Evolutionary conservation across 179 eudicot genomes (phyloP).

Genomic region (Spinacia oleracea): DNA sequence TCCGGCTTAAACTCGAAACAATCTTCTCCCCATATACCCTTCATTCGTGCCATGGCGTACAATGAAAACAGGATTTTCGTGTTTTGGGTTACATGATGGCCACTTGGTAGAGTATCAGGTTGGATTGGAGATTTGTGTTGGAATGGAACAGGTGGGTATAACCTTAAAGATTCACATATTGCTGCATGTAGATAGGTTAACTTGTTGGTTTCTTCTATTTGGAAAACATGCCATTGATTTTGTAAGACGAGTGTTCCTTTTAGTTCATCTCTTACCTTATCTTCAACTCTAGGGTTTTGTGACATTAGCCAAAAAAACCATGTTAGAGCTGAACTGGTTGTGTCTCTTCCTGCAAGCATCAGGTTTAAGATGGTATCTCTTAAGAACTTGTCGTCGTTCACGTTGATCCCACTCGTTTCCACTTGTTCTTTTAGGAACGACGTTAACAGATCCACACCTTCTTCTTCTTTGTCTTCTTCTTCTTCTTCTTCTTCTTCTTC

Average conservation of each 20-base stretch:
- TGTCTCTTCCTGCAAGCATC: slow-evolving; percentile 59
- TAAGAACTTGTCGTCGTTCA: slow-evolving; percentile 43
- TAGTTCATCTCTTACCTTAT: slow-evolving; percentile 43
- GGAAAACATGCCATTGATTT: slow-evolving; percentile 36
- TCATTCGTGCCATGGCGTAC: slow-evolving; percentile 56
- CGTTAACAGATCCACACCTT: slow-evolving; percentile 40
- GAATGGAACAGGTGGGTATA: slow-evolving; percentile 62
- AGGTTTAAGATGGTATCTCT: slow-evolving; percentile 45
- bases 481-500: no score
- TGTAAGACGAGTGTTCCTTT: no score
- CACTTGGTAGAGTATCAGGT: slow-evolving; percentile 51
- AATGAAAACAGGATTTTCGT: slow-evolving; percentile 42
- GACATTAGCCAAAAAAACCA: slow-evolving; percentile 57
- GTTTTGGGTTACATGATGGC: slow-evolving; percentile 44
- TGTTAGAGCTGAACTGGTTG: slow-evolving; percentile 57
- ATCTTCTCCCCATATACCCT: slow-evolving; percentile 55
- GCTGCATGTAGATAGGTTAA: slow-evolving; percentile 54
- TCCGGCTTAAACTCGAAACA: slow-evolving; percentile 42
- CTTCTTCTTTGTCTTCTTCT: no score
- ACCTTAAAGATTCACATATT: slow-evolving; percentile 48
- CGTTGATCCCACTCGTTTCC: slow-evolving; percentile 20
- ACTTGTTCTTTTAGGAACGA: slow-evolving; percentile 34
- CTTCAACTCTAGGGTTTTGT: slow-evolving; percentile 42
- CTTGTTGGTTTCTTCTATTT: slow-evolving; percentile 35
- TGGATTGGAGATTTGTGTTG: slow-evolving; percentile 44